Evolutionary conservation across 1,139 yeast genomes (phyloP).

Genomic region (Suzukiozyma palmioleophila): DNA sequence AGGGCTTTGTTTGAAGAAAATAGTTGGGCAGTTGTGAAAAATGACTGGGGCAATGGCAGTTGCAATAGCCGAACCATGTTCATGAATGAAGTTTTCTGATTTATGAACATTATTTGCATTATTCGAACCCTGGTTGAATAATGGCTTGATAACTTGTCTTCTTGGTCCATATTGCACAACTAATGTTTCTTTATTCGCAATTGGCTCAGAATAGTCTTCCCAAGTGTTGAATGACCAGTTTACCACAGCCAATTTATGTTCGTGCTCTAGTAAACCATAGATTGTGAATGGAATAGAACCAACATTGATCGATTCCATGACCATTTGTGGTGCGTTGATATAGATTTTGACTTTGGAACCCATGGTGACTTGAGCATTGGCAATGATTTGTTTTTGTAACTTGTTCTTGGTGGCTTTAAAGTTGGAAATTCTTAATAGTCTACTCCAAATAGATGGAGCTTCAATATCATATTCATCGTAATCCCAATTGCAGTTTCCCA

Average conservation of each 20-base stretch:
- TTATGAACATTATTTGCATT: constrained; percentile 84
- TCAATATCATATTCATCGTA: constrained; percentile 74
- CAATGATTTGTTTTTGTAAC: constrained; percentile 56
- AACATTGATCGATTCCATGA: constrained; percentile 42
- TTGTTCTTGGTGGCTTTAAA: constrained; percentile 75
- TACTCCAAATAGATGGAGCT: constrained; percentile 75
- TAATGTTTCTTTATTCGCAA: constrained; percentile 73
- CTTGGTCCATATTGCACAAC: constrained; percentile 93
- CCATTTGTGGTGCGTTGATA: constrained; percentile 56
- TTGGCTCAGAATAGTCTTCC: constrained; percentile 83
- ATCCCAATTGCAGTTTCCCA: constrained; percentile 84
- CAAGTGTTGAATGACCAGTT: constrained; percentile 81
- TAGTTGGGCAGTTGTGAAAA: constrained; percentile 78
- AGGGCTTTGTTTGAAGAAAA: constrained; percentile 50
- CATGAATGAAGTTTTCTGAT: constrained; percentile 78
- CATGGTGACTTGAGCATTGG: constrained; percentile 55
- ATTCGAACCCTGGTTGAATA: constrained; percentile 75
- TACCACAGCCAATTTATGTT: constrained; percentile 78
- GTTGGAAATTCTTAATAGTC: constrained; percentile 70
- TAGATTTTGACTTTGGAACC: constrained; percentile 63
- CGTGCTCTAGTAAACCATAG: constrained; percentile 77
- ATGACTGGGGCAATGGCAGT: constrained; percentile 88
- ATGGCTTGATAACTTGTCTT: constrained; percentile 78
- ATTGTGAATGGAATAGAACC: constrained; percentile 50
- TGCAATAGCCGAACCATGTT: constrained; percentile 69